These are phyloP conservation scores for Pneumocystis sp. DNA, from an alignment of 1,139 yeast species.

Conservation along the genomic window DNA sequence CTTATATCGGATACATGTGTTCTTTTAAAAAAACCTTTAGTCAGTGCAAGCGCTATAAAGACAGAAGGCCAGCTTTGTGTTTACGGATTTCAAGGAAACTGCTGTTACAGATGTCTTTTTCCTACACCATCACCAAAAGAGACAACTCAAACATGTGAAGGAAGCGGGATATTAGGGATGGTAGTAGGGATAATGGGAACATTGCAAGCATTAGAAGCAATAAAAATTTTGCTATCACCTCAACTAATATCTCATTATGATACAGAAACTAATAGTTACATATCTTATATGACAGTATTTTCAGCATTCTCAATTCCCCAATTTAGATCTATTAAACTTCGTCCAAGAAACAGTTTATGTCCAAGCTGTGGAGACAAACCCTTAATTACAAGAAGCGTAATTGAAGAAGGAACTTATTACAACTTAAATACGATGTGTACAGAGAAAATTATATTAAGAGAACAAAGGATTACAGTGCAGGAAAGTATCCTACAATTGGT, in stretches of 20 bases:
- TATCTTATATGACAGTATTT: constrained; percentile 57
- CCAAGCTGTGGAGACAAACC: constrained; percentile 44
- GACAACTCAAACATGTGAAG: constrained; percentile 72
- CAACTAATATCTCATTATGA: not conserved
- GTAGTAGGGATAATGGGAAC: constrained; percentile 85
- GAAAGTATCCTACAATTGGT: not conserved
- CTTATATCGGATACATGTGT: constrained; percentile 72
- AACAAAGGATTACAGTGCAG: constrained; percentile 31
- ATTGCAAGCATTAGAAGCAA: constrained; percentile 75
- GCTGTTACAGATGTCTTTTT: constrained; percentile 88
- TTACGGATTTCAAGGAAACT: constrained; percentile 57
- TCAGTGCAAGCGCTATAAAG: constrained; percentile 83
- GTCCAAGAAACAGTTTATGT: constrained; percentile 50
- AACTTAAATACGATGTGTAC: constrained; percentile 36
- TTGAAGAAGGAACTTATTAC: constrained; percentile 62
- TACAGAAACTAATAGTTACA: constrained; percentile 26
- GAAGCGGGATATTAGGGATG: constrained; percentile 92
- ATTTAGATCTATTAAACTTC: constrained; percentile 63
- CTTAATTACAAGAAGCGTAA: constrained; percentile 34
- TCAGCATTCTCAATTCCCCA: constrained; percentile 42
- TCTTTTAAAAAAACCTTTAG: constrained; percentile 39
- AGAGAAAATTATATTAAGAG: constrained; percentile 23
- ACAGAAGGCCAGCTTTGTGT: constrained; percentile 83
- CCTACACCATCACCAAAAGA: constrained; percentile 83
- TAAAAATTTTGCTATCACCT: constrained; percentile 39